Conservation (phyloP, 139 green algal genomes). For the Yamagishiella unicocca region DNA sequence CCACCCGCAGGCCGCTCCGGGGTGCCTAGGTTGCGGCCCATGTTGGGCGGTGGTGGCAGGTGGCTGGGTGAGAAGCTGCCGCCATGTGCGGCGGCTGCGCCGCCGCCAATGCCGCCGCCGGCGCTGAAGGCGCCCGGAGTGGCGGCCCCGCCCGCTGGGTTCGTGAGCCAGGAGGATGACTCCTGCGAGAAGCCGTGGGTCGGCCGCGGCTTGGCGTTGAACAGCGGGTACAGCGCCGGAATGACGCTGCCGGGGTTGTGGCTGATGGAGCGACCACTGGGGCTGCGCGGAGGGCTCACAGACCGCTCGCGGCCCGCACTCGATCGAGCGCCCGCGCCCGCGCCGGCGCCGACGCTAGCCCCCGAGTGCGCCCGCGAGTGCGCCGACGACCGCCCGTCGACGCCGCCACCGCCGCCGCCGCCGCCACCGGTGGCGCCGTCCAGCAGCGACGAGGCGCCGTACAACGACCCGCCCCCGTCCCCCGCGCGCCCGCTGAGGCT, state of each 20-base stretch:
- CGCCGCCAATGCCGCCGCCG: neutral
- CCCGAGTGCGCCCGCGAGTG: neutral
- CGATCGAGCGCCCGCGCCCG: neutral
- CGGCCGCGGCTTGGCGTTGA: neutral
- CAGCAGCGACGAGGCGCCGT: neutral
- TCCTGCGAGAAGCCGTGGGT: neutral
- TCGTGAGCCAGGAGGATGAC: neutral
- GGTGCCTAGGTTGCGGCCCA: neutral
- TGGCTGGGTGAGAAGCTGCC: neutral
- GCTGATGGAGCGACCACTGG: constrained; percentile 18
- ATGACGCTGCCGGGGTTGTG: constrained; percentile 35
- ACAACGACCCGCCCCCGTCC: neutral
- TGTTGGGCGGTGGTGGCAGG: neutral
- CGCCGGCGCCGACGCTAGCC: neutral
- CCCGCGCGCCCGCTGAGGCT: neutral
- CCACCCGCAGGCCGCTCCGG: neutral
- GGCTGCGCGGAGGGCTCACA: constrained; percentile 21
- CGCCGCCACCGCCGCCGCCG: neutral
- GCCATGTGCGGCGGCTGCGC: neutral
- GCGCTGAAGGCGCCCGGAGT: neutral
- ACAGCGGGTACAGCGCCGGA: constrained; percentile 17
- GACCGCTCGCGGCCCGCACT: neutral
- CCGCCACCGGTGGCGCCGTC: neutral
- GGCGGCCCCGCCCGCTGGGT: neutral
- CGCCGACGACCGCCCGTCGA: neutral